These are phyloP conservation scores for Starmerella sirachaensis DNA, from an alignment of 805 yeast species.

Conservation along the genomic window DNA sequence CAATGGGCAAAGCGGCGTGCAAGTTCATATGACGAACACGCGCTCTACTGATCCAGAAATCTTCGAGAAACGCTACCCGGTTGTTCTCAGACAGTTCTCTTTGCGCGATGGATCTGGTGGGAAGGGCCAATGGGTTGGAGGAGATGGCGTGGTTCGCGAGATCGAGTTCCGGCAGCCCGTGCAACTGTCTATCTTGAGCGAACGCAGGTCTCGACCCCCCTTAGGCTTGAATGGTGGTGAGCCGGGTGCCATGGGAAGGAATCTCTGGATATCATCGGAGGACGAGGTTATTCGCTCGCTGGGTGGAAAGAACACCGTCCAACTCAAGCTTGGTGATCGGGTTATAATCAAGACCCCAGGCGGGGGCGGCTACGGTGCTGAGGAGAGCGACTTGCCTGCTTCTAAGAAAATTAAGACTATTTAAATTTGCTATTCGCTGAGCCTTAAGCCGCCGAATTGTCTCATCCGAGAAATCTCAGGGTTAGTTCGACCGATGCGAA, in stretches of 20 bases:
- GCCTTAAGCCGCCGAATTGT: neutral
- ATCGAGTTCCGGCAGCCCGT: slow-evolving; percentile 65
- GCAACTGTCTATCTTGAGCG: slow-evolving; percentile 71
- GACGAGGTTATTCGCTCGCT: slow-evolving; percentile 29
- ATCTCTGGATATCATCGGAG: slow-evolving; percentile 31
- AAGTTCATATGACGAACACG: slow-evolving; percentile 88
- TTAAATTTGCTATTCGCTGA: neutral
- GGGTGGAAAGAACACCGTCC: slow-evolving; percentile 62
- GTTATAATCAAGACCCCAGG: slow-evolving; percentile 67
- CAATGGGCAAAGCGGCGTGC: slow-evolving; percentile 83
- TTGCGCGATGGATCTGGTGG: slow-evolving; percentile 74
- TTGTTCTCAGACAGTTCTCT: slow-evolving; percentile 57
- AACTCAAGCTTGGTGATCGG: slow-evolving; percentile 50
- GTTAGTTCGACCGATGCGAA: slow-evolving; percentile 67
- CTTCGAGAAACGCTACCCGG: slow-evolving; percentile 81
- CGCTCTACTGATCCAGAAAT: slow-evolving; percentile 85
- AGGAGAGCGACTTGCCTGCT: neutral
- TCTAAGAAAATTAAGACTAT: neutral
- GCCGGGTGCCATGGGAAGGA: slow-evolving; percentile 61
- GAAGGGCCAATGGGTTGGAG: slow-evolving; percentile 57
- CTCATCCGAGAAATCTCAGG: slow-evolving; percentile 33
- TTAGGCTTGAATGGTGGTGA: slow-evolving; percentile 78
- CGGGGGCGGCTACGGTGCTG: slow-evolving; percentile 66
- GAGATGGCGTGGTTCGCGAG: slow-evolving; percentile 77
- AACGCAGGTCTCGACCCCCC: slow-evolving; percentile 75